Evolutionary conservation across 148 eudicot genomes (phyloP).

Genomic region (Rhododendron henanense): DNA sequence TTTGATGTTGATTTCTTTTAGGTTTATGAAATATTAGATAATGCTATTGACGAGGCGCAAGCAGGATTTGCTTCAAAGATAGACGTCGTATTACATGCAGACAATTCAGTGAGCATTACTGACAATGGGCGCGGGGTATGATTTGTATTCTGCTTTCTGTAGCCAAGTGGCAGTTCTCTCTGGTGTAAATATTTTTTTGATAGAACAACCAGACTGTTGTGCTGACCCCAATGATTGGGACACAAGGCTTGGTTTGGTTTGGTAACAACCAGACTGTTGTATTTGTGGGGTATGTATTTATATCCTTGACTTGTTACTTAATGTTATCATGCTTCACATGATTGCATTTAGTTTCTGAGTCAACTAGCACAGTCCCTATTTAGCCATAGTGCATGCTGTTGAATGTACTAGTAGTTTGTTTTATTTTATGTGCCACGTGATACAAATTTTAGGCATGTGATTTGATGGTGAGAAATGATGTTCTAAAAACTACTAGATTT

Average conservation of each 20-base stretch:
- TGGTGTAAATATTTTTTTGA: neutral
- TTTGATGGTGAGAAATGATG: neutral
- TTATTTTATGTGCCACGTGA: no score
- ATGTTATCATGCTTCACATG: neutral
- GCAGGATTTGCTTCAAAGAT: conserved; percentile 92
- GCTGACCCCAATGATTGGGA: no score
- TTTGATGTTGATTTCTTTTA: conserved; percentile 23
- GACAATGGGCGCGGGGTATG: conserved; percentile 99
- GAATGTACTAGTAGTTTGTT: neutral
- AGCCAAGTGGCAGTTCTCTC: neutral
- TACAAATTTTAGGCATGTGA: neutral
- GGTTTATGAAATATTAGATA: conserved; percentile 96
- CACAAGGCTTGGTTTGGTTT: no score
- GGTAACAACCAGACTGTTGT: neutral
- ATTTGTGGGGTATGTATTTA: neutral
- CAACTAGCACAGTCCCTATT: neutral
- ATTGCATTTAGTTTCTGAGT: neutral
- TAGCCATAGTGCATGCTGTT: neutral
- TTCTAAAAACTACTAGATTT: neutral
- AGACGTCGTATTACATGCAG: conserved; percentile 63
- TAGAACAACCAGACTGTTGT: neutral
- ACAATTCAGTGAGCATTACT: conserved; percentile 80
- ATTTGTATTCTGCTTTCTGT: conserved; percentile 12
- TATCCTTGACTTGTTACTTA: neutral
- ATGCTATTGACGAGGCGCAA: conserved; percentile 94